phyloP scores from a whole-genome alignment of 495 filamentous ascomycete genomes.

The Aspergillus wentii region DNA sequence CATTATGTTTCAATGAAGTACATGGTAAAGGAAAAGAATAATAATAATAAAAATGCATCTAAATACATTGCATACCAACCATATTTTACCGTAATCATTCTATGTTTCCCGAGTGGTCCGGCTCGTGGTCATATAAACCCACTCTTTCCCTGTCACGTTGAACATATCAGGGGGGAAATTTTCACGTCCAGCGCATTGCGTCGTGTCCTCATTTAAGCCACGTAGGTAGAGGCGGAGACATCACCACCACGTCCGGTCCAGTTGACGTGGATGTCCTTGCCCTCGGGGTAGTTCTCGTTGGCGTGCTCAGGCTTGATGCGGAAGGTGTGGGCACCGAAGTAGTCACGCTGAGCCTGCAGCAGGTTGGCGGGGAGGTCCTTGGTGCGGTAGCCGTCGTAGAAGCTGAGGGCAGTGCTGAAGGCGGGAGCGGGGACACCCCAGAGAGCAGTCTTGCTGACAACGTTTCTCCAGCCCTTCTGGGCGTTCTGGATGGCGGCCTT shows the following conservation, averaged over 20 bases:
- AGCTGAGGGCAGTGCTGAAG: constrained; percentile 92
- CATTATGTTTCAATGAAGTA: too few relatives aligned
- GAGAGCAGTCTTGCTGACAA: constrained; percentile 83
- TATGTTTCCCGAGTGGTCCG: constrained; percentile 13
- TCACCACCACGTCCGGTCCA: constrained; percentile 98
- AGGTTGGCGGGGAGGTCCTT: constrained; percentile 95
- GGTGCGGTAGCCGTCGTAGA: constrained; percentile 97
- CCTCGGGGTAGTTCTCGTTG: constrained; percentile 75
- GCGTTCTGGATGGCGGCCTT: constrained; percentile 97
- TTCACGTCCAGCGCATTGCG: constrained; percentile 26
- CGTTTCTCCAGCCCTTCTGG: constrained; percentile 92
- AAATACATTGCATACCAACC: constrained; percentile 14
- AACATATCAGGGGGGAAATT: constrained; percentile 8
- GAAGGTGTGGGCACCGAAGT: constrained; percentile 99
- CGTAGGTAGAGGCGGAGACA: constrained; percentile 94
- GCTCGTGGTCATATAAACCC: too few relatives aligned
- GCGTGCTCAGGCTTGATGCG: constrained; percentile 89
- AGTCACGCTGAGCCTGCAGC: constrained; percentile 96
- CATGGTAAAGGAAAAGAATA: constrained; percentile 2
- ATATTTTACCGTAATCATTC: constrained; percentile 18
- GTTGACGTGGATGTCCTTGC: constrained; percentile 96
- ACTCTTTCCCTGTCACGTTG: too few relatives aligned
- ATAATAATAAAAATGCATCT: constrained; percentile 9
- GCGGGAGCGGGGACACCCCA: constrained; percentile 93
- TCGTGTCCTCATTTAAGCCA: constrained; percentile 60